Evolutionary conservation across 495 filamentous ascomycete genomes (phyloP).

Genomic region (Penicillium canariense): DNA sequence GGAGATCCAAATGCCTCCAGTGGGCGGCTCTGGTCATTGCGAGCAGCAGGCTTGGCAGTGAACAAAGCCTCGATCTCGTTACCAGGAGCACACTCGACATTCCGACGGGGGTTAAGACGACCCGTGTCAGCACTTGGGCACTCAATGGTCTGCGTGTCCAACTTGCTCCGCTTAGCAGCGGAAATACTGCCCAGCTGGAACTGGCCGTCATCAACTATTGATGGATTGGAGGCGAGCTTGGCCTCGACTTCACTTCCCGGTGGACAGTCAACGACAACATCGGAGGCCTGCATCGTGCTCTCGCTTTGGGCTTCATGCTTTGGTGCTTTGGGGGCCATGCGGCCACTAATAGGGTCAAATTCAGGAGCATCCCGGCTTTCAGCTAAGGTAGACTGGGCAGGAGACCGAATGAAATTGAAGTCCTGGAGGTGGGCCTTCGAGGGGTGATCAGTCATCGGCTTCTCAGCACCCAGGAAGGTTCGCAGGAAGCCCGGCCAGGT

Average conservation of each 20-base stretch:
- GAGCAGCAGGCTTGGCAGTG: constrained; percentile 4
- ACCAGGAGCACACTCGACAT: constrained; percentile 18
- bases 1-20: neutral
- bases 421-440: constrained; percentile 14
- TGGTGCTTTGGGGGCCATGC: constrained; percentile 32
- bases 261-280: constrained; percentile 10
- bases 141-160: constrained; percentile 5
- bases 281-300: neutral
- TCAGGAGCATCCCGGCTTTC: constrained; percentile 9
- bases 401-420: constrained; percentile 6
- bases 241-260: constrained; percentile 15
- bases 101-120: no score
- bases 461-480: constrained; percentile 23
- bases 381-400: neutral
- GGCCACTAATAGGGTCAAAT: constrained; percentile 43
- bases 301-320: neutral
- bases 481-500: constrained; percentile 29
- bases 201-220: constrained; percentile 8
- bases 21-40: neutral
- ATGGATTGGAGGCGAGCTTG: constrained; percentile 5
- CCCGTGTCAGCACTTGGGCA: no score
- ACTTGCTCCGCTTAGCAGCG: neutral
- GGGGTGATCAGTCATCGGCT: neutral
- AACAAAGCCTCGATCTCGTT: constrained; percentile 21
- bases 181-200: constrained; percentile 4